These are phyloP conservation scores for Mycena capillaripes DNA, from an alignment of 768 basidiomycete species.

Conservation along the genomic window DNA sequence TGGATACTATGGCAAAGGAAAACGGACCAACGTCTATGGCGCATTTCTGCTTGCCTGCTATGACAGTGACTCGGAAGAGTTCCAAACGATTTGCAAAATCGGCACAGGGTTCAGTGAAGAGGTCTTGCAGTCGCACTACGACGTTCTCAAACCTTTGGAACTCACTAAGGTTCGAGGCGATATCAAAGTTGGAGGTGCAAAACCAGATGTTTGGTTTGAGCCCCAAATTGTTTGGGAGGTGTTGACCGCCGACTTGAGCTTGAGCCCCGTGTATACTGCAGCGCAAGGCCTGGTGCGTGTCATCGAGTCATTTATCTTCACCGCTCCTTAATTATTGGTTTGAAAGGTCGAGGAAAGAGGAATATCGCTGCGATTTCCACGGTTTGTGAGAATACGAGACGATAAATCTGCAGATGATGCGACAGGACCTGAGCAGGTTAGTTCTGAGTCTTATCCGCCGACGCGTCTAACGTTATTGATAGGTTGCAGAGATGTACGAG, in stretches of 20 bases:
- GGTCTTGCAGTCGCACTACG: conserved; percentile 82
- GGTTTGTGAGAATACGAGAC: conserved; percentile 92
- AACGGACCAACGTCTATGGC: conserved; percentile 97
- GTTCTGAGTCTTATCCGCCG: conserved; percentile 25
- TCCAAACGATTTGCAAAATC: conserved; percentile 98
- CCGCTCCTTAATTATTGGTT: conserved; percentile 21
- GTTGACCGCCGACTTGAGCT: conserved; percentile 93
- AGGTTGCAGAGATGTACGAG: conserved; percentile 97
- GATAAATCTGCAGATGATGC: conserved; percentile 95
- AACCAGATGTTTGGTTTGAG: conserved; percentile 98
- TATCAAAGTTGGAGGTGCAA: conserved; percentile 91
- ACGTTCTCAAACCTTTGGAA: conserved; percentile 86
- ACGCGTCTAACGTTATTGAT: conserved; percentile 17
- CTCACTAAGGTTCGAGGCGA: conserved; percentile 79
- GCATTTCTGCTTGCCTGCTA: conserved; percentile 98
- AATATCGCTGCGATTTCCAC: conserved; percentile 95
- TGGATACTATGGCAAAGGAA: conserved; percentile 97
- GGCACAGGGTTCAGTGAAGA: conserved; percentile 99
- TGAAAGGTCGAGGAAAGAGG: conserved; percentile 87
- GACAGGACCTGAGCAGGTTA: conserved; percentile 92
- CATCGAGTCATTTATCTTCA: conserved; percentile 7
- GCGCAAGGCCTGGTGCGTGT: conserved; percentile 86
- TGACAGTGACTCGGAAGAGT: conserved; percentile 94
- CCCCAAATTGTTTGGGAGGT: conserved; percentile 99
- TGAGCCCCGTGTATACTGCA: conserved; percentile 97